Evolutionary conservation across 345 rosid genomes (phyloP), one percentile per base, ranked within the genome.

Genomic region (Orychophragmus violaceus): DNA sequence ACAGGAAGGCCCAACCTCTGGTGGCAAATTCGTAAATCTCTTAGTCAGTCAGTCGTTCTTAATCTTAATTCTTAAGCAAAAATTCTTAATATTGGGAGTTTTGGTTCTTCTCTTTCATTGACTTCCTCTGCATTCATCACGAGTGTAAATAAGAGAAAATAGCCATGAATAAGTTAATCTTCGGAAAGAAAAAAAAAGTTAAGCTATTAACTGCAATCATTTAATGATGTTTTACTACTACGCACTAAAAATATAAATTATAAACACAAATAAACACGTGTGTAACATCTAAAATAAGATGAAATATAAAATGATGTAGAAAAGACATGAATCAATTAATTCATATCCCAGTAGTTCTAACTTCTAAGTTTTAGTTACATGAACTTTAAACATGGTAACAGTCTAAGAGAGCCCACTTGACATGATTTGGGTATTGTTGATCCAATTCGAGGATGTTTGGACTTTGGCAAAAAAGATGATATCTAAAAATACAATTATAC

Each of bases 1-100:
- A 52, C 8, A 16, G 49, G 13, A 44, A 44, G 51, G 75, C 75
- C 75, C 69, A 71, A 41, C 13, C 2, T 2, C 0, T 0, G 57
- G 53, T 72, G 76, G 76, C 71, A 64, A 49, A 36, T 36, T 58
- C 61, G 76, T 58, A 57, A 65, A 12, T 48, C 1, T 36, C 3
- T 10, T n/a, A n/a, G n/a, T n/a, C n/a, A 50, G 29, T 57, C 35
- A 48, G 36, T 56, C 54, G 53, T 27, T 64, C 62, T 36, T 56
- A n/a, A n/a, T n/a, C n/a, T n/a, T n/a, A 56, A 32, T 56, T 69
- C 44, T 45, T 39, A 72, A 48, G 66, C 60, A 57, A 72, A 72
- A 17, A 11, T 30, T 6, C 8, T n/a, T n/a, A n/a, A n/a, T n/a
- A n/a, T 41, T 16, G 71, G 48, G 24, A 24, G 17, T 32, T 69